Conservation (phyloP, 2,329 filamentous ascomycete genomes). For the Claviceps digitariae region DNA sequence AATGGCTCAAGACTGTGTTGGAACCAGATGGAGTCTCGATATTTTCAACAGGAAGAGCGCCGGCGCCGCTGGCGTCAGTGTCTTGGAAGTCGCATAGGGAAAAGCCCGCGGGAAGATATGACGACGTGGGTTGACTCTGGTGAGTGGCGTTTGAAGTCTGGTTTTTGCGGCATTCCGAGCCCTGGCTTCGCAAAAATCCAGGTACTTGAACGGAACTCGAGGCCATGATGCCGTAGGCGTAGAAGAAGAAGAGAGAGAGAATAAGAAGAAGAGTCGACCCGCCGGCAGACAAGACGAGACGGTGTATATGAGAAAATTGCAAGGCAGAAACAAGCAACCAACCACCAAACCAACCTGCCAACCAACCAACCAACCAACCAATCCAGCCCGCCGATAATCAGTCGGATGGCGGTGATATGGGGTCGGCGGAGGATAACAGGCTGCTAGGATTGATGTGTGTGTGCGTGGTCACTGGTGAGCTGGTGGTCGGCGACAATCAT, state of each 20-base stretch:
- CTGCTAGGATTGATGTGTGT: not conserved
- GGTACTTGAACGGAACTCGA: conserved; percentile 29
- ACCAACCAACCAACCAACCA: not conserved
- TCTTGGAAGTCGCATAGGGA: conserved; percentile 23
- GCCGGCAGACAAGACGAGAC: conserved; percentile 5
- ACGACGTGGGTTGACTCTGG: conserved; percentile 10
- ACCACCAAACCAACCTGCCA: not conserved
- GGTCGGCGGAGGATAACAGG: conserved; percentile 8
- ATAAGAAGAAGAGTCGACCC: too few relatives aligned
- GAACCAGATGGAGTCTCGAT: conserved; percentile 37
- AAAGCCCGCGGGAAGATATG: conserved; percentile 24
- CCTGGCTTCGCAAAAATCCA: conserved; percentile 25
- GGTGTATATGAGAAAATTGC: conserved; percentile 20
- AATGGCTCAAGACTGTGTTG: conserved; percentile 31
- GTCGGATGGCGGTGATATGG: conserved; percentile 3
- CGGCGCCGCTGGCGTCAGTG: conserved; percentile 17
- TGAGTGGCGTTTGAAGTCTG: conserved; percentile 13
- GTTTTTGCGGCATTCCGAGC: conserved; percentile 21
- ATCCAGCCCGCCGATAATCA: not conserved
- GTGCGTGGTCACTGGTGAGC: not conserved
- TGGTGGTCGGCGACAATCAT: conserved; percentile 13
- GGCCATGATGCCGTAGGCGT: conserved; percentile 24
- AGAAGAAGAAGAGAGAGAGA: not conserved
- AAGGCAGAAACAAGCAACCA: conserved; percentile 1
- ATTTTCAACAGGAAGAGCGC: conserved; percentile 17